phyloP scores from a whole-genome alignment of 1,284 basidiomycete genomes.

The Polyporus tsugae region DNA sequence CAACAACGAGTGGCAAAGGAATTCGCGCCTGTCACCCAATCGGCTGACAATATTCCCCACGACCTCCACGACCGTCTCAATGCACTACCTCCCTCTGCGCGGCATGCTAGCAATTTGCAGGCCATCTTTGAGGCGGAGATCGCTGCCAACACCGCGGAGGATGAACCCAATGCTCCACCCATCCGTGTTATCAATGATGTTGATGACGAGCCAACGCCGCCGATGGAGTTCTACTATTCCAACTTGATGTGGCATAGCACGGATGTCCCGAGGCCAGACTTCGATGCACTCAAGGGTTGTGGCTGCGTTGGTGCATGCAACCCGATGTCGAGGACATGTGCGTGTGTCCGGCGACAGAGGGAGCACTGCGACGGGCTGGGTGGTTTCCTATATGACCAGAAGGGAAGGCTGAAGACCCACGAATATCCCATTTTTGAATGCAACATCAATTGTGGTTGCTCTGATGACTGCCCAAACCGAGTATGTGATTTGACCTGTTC shows the following conservation, averaged over 20 bases:
- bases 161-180: slow-evolving; percentile 71
- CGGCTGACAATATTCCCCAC: slow-evolving; percentile 43
- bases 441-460: slow-evolving; percentile 83
- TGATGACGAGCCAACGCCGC: slow-evolving; percentile 71
- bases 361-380: slow-evolving; percentile 45
- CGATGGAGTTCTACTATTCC: slow-evolving; percentile 82
- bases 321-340: slow-evolving; percentile 71
- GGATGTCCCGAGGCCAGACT: slow-evolving; percentile 72
- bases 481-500: slow-evolving; percentile 51
- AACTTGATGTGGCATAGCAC: slow-evolving; percentile 78
- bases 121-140: slow-evolving; percentile 45
- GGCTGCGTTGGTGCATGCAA: slow-evolving; percentile 78
- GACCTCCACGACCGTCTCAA: slow-evolving; percentile 44
- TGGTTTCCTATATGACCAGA: slow-evolving; percentile 74
- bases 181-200: slow-evolving; percentile 73
- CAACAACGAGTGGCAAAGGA: slow-evolving; percentile 32
- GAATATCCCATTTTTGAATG: slow-evolving; percentile 87
- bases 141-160: slow-evolving; percentile 44
- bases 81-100: slow-evolving; percentile 27
- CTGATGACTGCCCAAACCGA: slow-evolving; percentile 82
- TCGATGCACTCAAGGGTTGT: slow-evolving; percentile 68
- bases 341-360: slow-evolving; percentile 69
- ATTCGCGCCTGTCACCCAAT: slow-evolving; percentile 31
- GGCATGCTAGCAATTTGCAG: slow-evolving; percentile 39
- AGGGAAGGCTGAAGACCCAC: slow-evolving; percentile 57